These are phyloP conservation scores for Colletotrichum phormii DNA, from an alignment of 2,329 filamentous ascomycete genomes.

Conservation along the genomic window DNA sequence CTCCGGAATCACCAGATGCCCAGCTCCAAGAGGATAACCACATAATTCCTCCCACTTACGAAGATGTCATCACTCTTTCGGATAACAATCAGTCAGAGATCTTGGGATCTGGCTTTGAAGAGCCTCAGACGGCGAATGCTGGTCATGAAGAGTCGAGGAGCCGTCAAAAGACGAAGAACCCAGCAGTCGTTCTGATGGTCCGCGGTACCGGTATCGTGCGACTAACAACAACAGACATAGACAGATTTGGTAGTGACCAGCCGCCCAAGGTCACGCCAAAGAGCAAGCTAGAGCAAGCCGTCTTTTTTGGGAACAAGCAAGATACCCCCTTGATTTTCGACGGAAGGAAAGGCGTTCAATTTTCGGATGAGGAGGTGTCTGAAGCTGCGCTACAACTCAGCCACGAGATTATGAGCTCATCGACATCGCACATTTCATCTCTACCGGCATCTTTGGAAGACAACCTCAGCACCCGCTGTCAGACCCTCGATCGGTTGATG, in stretches of 20 bases:
- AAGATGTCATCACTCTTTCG: constrained; percentile 87
- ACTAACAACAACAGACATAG: constrained; percentile 67
- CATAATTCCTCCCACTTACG: constrained; percentile 75
- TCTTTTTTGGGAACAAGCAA: constrained; percentile 87
- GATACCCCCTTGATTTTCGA: constrained; percentile 92
- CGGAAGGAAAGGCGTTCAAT: constrained; percentile 73
- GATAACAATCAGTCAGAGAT: constrained; percentile 73
- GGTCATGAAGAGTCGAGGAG: constrained; percentile 59
- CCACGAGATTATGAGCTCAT: constrained; percentile 82
- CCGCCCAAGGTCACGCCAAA: constrained; percentile 80
- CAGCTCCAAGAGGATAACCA: constrained; percentile 79
- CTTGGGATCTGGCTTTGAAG: constrained; percentile 72
- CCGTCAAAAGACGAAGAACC: constrained; percentile 71
- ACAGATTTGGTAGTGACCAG: constrained; percentile 68
- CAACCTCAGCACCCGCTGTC: constrained; percentile 79
- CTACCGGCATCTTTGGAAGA: constrained; percentile 82
- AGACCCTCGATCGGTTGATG: constrained; percentile 81
- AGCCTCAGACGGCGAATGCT: constrained; percentile 53
- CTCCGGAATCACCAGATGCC: constrained; percentile 77
- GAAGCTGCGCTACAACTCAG: constrained; percentile 83
- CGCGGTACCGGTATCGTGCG: constrained; percentile 72
- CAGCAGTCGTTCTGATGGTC: constrained; percentile 70
- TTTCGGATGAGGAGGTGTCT: constrained; percentile 77
- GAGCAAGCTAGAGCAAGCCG: constrained; percentile 91
- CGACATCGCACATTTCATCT: constrained; percentile 78